Evolutionary conservation across 2,329 filamentous ascomycete genomes (phyloP).

Genomic region (Ustulina deusta): DNA sequence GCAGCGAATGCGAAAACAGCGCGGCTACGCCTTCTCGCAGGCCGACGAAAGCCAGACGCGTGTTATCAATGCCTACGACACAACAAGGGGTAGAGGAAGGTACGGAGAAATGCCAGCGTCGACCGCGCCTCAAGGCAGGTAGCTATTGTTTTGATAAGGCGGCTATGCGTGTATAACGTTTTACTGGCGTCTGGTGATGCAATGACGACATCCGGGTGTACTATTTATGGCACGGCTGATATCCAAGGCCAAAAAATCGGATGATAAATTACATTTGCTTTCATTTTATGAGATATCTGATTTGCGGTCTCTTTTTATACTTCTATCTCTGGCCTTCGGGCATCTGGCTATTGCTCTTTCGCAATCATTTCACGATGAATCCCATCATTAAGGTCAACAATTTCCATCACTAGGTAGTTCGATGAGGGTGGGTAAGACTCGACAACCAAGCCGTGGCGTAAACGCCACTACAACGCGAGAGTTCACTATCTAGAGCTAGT

Average conservation of each 20-base stretch:
- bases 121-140: conserved; percentile 44
- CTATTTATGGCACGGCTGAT: conserved; percentile 33
- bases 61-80: conserved; percentile 97
- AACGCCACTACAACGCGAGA: background rate
- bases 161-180: conserved; percentile 31
- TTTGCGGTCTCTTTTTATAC: background rate
- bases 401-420: background rate
- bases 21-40: conserved; percentile 97
- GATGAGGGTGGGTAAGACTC: background rate
- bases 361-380: background rate
- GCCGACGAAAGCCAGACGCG: conserved; percentile 96
- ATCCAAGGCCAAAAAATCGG: conserved; percentile 29
- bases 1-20: conserved; percentile 98
- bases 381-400: background rate
- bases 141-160: conserved; percentile 33
- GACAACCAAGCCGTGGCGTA: background rate
- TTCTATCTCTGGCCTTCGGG: background rate
- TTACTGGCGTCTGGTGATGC: conserved; percentile 41
- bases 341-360: background rate
- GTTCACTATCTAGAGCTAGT: background rate
- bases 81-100: conserved; percentile 87
- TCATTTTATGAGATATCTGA: conserved; percentile 12
- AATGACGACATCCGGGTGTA: conserved; percentile 40
- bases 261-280: conserved; percentile 36
- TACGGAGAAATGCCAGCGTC: conserved; percentile 89